Base-by-base conservation (phyloP, 1,284 basidiomycete species). In the Psilocybe mexicana region DNA sequence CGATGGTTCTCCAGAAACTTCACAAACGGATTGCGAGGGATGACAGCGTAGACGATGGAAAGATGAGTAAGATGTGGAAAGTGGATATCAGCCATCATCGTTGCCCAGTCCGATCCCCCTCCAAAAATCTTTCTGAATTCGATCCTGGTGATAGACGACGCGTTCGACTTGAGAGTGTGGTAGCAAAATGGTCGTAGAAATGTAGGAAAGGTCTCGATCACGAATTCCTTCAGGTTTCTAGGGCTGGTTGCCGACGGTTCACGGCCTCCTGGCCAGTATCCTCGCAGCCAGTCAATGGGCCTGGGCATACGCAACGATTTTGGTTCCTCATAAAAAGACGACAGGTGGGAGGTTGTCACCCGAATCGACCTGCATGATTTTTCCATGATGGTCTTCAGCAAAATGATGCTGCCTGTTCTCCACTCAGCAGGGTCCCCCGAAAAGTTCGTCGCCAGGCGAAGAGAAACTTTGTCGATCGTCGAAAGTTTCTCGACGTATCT, bases 151-250 rank as follows among this genome's bases (percentile, higher is more conserved):
- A 64, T 40, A 2, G 50, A 49, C 2, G 45, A 14, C 10, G 61
- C 43, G 33, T 61, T 61, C 23, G 25, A 40, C 23, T 52, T 26
- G 18, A 65, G 57, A 1, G 54, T 55, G 47, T 62, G 54, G 45
- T 56, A 60, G 49, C 63, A 65, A 47, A 65, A 61, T 8, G 59
- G 63, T 25, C 63, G 57, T 28, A 65, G 55, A 30, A 62, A 61
- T 28, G 57, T 62, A 14, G 63, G 63, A 36, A 65, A 65, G 5
- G 61, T 61, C 26, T 60, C 51, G 8, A 65, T 52, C 33, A 30
- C 47, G n/a, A 57, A 61, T 2, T 26, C 24, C 52, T 55, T 58
- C 40, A 65, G 48, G 25, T 57, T 35, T 10, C 50, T 47, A n/a
- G 52, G 6, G 28, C 18, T 35, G 18, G 38, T 44, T 2, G 36